Percentiles rank a stretch among this genome's conserved stretches.
phyloP scores from a whole-genome alignment of 176 grass and related monocot species.

The Oryza rufipogon region DNA sequence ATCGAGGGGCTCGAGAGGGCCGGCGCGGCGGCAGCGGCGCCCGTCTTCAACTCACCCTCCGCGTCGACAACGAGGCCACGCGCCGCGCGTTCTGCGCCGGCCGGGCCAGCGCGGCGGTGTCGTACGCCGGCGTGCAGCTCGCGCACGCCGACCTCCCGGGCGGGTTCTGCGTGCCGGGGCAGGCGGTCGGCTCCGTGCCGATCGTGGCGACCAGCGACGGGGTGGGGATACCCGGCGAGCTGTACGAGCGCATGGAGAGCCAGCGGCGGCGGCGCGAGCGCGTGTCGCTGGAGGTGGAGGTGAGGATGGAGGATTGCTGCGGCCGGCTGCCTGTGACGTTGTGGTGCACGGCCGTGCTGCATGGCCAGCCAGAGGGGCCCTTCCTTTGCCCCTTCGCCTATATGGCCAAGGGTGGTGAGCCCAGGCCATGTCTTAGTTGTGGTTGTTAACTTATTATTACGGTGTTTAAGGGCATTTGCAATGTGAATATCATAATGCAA shows the following conservation, averaged over 20 bases:
- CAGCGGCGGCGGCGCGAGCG: neutral
- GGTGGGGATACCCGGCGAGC: neutral
- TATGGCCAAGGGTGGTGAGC: neutral
- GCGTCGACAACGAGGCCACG: neutral
- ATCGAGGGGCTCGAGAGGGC: constrained; percentile 11
- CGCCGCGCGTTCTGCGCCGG: neutral
- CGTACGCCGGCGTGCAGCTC: constrained; percentile 26
- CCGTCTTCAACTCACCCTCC: constrained; percentile 29
- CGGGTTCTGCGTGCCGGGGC: constrained; percentile 4
- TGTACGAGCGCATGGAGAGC: constrained; percentile 19
- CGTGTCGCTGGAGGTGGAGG: constrained; percentile 14
- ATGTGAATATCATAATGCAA: neutral
- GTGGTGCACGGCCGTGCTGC: constrained; percentile 16
- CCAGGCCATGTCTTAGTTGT: neutral
- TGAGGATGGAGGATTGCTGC: neutral
- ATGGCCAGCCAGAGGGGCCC: neutral
- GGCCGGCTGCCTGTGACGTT: neutral
- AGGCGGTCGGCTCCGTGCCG: neutral
- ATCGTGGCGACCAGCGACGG: constrained; percentile 15
- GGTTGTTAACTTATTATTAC: too few relatives aligned
- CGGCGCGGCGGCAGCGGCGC: neutral
- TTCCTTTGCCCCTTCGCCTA: neutral
- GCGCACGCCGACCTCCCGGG: neutral
- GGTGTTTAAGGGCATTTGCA: neutral
- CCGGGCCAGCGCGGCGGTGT: constrained; percentile 3